Evolutionary conservation across 2,329 filamentous ascomycete genomes (phyloP).

Genomic region (Coniella lustricola): DNA sequence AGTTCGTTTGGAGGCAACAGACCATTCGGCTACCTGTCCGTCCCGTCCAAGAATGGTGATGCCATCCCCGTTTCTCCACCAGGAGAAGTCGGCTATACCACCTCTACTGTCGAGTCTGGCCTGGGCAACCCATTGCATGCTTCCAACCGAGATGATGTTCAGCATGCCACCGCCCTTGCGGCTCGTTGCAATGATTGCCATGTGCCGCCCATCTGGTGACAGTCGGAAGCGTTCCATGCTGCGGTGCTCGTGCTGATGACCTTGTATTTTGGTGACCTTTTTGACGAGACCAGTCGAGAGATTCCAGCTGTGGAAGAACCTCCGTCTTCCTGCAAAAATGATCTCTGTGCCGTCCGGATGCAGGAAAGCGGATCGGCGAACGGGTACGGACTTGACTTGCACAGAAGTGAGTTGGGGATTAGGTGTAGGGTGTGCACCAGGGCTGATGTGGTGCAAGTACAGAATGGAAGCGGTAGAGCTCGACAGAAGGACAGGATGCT

Average conservation of each 20-base stretch:
- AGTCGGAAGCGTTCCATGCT: constrained; percentile 87
- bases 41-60: constrained; percentile 78
- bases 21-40: constrained; percentile 88
- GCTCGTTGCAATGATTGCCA: constrained; percentile 73
- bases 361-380: constrained; percentile 77
- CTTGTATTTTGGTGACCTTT: constrained; percentile 69
- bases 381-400: constrained; percentile 75
- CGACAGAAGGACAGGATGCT: constrained; percentile 81
- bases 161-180: constrained; percentile 82
- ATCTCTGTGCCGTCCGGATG: constrained; percentile 67
- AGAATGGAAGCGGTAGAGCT: constrained; percentile 80
- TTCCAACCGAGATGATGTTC: constrained; percentile 73
- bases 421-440: constrained; percentile 64
- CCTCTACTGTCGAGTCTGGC: constrained; percentile 74
- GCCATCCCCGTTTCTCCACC: constrained; percentile 82
- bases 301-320: constrained; percentile 94
- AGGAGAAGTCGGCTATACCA: constrained; percentile 83
- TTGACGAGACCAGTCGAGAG: constrained; percentile 73
- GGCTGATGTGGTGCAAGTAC: constrained; percentile 82
- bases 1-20: constrained; percentile 59
- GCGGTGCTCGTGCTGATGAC: constrained; percentile 74
- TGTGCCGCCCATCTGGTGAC: constrained; percentile 78
- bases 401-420: constrained; percentile 89
- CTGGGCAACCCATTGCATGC: constrained; percentile 81
- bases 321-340: constrained; percentile 79